These are phyloP conservation scores for Byssochlamys sp. DNA, from an alignment of 2,329 filamentous ascomycete genomes.

Conservation along the genomic window DNA sequence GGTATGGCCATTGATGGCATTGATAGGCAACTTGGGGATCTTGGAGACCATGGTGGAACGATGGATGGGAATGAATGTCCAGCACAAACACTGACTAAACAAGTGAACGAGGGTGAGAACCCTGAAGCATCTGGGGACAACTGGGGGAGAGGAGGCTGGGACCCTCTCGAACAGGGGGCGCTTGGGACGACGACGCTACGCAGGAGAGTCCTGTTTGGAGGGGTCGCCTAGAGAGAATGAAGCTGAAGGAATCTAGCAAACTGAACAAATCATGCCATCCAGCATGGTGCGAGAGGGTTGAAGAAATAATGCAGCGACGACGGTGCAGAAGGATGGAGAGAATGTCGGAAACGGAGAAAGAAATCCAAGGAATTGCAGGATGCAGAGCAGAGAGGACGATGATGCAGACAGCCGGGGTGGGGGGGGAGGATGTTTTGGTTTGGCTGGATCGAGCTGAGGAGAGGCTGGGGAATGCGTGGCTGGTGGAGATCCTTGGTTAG, in stretches of 20 bases:
- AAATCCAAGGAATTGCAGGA: constrained; percentile 1
- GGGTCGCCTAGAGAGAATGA: neutral
- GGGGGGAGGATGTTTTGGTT: constrained; percentile 9
- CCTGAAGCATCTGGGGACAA: neutral
- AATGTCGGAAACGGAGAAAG: constrained; percentile 1
- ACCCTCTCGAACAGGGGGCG: neutral
- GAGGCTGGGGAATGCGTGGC: constrained; percentile 8
- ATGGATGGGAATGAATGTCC: neutral
- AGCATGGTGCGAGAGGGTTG: neutral
- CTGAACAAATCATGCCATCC: neutral
- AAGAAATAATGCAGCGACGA: neutral
- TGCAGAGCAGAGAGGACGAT: neutral
- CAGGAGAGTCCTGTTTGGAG: neutral
- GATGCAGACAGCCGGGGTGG: neutral
- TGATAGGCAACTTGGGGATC: constrained; percentile 45
- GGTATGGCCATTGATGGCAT: constrained; percentile 62
- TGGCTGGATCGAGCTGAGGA: constrained; percentile 7
- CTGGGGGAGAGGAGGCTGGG: neutral
- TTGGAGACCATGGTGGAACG: constrained; percentile 29
- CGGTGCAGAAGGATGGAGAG: neutral
- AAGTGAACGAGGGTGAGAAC: neutral
- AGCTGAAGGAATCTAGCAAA: neutral
- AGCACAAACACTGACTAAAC: neutral
- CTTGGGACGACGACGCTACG: neutral
- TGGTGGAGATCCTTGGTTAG: neutral